Percentiles rank a stretch among this genome's conserved stretches.
These are phyloP conservation scores for Beauveria brongniartii DNA, from an alignment of 2,329 filamentous ascomycete species.

Conservation along the genomic window DNA sequence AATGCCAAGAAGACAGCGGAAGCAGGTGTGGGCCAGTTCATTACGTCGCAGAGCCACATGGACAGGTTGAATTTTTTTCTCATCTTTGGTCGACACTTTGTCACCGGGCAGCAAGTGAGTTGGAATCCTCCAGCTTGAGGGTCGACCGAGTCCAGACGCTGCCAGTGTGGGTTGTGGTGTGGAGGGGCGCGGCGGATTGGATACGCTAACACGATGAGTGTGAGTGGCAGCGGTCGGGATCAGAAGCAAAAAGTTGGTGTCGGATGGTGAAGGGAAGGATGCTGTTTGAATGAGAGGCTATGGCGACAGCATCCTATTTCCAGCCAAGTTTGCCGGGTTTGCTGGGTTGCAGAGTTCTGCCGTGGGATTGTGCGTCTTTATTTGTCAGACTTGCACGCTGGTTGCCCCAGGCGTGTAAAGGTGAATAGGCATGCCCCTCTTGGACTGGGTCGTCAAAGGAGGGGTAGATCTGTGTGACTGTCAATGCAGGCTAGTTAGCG, in stretches of 20 bases:
- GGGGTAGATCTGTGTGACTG: neutral
- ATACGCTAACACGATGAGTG: neutral
- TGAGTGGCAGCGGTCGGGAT: neutral
- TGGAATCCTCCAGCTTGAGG: neutral
- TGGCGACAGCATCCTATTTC: neutral
- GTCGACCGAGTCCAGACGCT: conserved; percentile 6
- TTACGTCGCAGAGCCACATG: conserved; percentile 5
- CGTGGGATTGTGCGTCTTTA: neutral
- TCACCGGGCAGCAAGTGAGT: neutral
- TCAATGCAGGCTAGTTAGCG: neutral
- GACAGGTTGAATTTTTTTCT: neutral
- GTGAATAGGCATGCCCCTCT: neutral
- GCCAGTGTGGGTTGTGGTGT: conserved; percentile 2
- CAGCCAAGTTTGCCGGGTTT: too few species aligned
- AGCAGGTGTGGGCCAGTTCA: neutral
- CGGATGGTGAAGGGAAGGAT: neutral
- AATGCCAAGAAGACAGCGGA: conserved; percentile 2
- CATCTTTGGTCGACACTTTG: neutral
- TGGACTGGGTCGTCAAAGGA: neutral
- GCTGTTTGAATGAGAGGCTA: neutral
- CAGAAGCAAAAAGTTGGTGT: neutral
- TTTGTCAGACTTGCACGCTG: neutral
- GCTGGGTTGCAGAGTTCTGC: neutral
- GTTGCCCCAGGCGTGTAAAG: too few species aligned
- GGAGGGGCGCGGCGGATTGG: neutral